Evolutionary conservation across 2,329 filamentous ascomycete genomes (phyloP), one percentile per base, ranked within the genome.

Genomic region (Botrytis hyacinthi): DNA sequence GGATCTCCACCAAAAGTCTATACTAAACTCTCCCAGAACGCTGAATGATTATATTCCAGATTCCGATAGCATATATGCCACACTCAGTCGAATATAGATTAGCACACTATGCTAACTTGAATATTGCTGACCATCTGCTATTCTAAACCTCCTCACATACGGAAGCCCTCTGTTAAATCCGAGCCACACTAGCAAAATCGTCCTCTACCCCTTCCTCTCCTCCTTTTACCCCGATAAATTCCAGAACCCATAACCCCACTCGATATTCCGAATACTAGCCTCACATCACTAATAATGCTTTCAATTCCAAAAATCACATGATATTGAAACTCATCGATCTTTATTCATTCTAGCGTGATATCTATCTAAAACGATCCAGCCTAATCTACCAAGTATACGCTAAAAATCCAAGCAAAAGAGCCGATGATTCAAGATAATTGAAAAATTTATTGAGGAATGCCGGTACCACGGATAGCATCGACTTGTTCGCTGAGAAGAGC

Each of bases 401-500:
- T 62, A 40, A 62, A 18, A n/a, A 62, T 62, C 3, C 37, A 62
- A 18, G 35, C 60, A 18, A n/a, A 61, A n/a, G 26, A 61, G 12
- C 10, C 16, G 20, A 61, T n/a, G 12, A 14, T 40, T 61, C 59
- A 61, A 61, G 22, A 9, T 40, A 61, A 62, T 10, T 18, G 2
- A 29, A 18, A 29, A 9, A 42, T 68, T 35, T 68, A 68, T 42
- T 68, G n/a, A 26, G 65, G 35, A 26, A 71, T 20, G 18, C 70
- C 60, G 29, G 79, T 78, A 48, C 79, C 79, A 22, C 77, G 78
- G 70, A 82, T 80, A 63, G 78, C 77, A 78, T 82, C 81, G 32
- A 82, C 79, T 68, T 78, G 80, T 59, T 79, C 74, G 63, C 79
- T 81, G 16, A 80, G 76, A 18, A 75, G 74, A 68, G 80, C 80